Base-by-base conservation (phyloP, 495 filamentous ascomycete genomes). In the Trypethelium eluteriae region DNA sequence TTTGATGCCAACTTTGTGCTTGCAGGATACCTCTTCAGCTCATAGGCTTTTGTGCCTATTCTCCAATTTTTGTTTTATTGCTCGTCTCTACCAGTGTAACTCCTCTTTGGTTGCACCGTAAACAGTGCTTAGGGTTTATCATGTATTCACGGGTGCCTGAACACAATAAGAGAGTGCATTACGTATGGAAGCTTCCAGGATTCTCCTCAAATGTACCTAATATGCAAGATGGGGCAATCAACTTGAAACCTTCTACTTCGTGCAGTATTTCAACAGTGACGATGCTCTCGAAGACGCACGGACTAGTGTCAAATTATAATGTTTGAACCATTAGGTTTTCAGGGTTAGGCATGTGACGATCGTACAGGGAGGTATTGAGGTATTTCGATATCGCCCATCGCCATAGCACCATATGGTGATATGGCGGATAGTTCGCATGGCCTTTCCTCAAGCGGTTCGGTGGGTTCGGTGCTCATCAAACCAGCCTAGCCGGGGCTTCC, bases 11-110 rank as follows among this genome's bases (percentile, higher is more conserved):
- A 35, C 9, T 59, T 59, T 36, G 5, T 59, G 53, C 34, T 36
- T 59, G 18, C 53, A 59, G 53, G 53, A 59, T 59, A 59, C 53
- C 53, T 59, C 53, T 59, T 59, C 32, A 36, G 53, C 32, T 36
- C 7, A 59, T 36, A 5, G 14, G 53, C 53, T 59, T 59, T 59
- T 59, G 53, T 14, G 32, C 53, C 32, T 36, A 59, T 59, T 18
- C 32, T 36, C 18, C 32, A n/a, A 0, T 7, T 7, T 7, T 7
- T 36, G 53, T 7, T 35, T 35, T 59, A 7, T 14, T 59, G 6
- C 5, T 5, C 36, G 7, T 36, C 3, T 59, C 11, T 59, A 25
- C 53, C 36, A n/a, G 1, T 36, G 53, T 14, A 16, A 32, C 53
- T 59, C 5, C 25, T 18, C 36, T 59, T 36, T n/a, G 18, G 11